Evolutionary conservation across 2,329 filamentous ascomycete species (phyloP).

Genomic region (Pseudogymnoascus sp.): DNA sequence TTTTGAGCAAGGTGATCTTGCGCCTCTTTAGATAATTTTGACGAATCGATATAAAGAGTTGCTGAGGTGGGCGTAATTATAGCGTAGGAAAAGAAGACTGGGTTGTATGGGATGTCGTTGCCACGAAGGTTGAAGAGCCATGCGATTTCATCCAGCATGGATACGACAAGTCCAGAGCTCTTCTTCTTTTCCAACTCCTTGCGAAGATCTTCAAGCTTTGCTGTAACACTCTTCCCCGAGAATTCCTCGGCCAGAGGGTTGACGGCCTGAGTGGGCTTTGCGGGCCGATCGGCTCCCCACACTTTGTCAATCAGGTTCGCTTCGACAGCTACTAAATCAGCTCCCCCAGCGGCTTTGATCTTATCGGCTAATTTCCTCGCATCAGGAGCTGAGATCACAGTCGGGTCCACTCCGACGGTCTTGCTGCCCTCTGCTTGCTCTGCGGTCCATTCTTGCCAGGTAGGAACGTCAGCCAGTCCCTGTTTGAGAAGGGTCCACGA

Average conservation of each 20-base stretch:
- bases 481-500: conserved; percentile 94
- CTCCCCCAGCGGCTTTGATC: conserved; percentile 77
- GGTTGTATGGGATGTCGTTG: conserved; percentile 94
- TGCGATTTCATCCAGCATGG: conserved; percentile 91
- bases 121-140: conserved; percentile 98
- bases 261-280: conserved; percentile 67
- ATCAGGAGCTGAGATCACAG: conserved; percentile 67
- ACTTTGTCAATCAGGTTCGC: conserved; percentile 84
- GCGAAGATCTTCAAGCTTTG: conserved; percentile 79
- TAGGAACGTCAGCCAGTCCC: conserved; percentile 85
- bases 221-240: conserved; percentile 71
- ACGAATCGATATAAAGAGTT: conserved; percentile 75
- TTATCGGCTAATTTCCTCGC: conserved; percentile 73
- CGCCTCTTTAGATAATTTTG: conserved; percentile 64
- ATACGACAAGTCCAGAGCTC: conserved; percentile 77
- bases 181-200: conserved; percentile 90
- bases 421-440: conserved; percentile 83
- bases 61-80: conserved; percentile 69
- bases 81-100: conserved; percentile 96
- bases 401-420: conserved; percentile 82
- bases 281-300: conserved; percentile 70
- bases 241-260: conserved; percentile 64
- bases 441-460: conserved; percentile 93
- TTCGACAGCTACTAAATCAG: conserved; percentile 63
- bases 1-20: conserved; percentile 60